A percentile compares a stretch with the other conserved stretches of the same genome.
phyloP scores from a whole-genome alignment of 139 green algal species.

The Chlorella sp. region DNA sequence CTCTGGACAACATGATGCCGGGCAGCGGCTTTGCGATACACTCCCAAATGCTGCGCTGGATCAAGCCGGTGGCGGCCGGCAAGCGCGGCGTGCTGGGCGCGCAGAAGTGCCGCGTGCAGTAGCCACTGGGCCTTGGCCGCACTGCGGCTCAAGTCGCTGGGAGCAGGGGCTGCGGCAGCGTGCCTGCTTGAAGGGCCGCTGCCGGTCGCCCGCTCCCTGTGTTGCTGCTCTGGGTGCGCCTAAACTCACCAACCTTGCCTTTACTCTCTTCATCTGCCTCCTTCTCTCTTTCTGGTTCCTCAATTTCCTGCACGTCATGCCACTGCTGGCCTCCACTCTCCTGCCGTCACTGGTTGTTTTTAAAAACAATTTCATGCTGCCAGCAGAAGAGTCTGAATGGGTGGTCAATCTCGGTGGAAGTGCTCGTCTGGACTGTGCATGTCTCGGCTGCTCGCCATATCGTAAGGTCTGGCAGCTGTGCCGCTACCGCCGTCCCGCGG shows the following conservation, averaged over 20 bases:
- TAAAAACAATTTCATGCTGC: background rate
- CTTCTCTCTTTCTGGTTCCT: no score
- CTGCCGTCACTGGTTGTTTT: background rate
- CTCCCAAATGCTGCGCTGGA: slow-evolving; percentile 23
- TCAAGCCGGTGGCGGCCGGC: background rate
- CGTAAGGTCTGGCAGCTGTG: no score
- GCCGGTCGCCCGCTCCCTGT: no score
- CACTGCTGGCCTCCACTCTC: background rate
- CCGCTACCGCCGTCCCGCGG: no score
- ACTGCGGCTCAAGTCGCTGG: background rate
- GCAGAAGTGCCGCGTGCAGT: slow-evolving; percentile 36
- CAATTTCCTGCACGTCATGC: background rate
- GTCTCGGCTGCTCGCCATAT: no score
- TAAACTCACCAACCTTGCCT: no score
- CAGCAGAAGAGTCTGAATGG: no score
- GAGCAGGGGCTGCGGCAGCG: no score
- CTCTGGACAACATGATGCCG: slow-evolving; percentile 28
- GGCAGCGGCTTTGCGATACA: slow-evolving; percentile 31
- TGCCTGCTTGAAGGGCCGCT: no score
- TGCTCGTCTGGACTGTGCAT: background rate
- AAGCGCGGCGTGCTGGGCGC: slow-evolving; percentile 22
- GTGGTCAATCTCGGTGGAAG: background rate
- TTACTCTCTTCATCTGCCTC: no score
- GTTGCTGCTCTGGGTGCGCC: no score
- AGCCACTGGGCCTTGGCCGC: background rate